Evolutionary conservation across 1,139 yeast species (phyloP), one percentile per base, ranked within the genome.

Genomic region (Lizanozyma gosingica): DNA sequence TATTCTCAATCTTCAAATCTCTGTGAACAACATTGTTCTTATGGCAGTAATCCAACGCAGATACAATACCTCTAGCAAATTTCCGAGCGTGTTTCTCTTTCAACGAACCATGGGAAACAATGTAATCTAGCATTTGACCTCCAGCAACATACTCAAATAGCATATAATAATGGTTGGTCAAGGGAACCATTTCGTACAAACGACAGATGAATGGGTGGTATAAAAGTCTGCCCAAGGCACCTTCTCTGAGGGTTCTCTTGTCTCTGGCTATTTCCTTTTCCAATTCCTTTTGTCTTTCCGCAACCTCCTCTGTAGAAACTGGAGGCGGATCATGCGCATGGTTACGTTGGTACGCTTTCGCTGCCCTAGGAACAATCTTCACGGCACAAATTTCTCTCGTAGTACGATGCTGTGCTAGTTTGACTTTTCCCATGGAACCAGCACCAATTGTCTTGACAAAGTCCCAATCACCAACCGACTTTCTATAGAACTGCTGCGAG

Each of bases 361-460:
- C 81, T 3, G 94, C 92, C 48, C 92, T 63, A 8, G 90, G 88
- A 33, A 84, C 87, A 43, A 84, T 84, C 55, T 84, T 84, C 17
- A 84, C 84, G 1, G 92, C 97, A 62, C 96, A 88, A 18, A 84
- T 71, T 56, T 88, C 96, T 41, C 77, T 76, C 1, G 96, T 86
- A 35, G 78, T 60, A 48, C 84, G 77, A 63, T 90, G 95, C 52
- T 79, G 83, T 2, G 97, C 97, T 37, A 92, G 69, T 60, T 94
- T 94, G 40, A 92, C 99, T 60, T 92, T 94, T 43, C 99, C 99
- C 98, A 94, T 92, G 1, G 96, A 86, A 3, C 99, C 98, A 3
- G 97, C 96, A 39, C 99, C 99, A 39, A 92, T 86, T 1, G 97
- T 88, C 58, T 88, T 88, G 45, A 87, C 75, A 52, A 92, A 90